phyloP scores from a whole-genome alignment of 495 filamentous ascomycete species.

The Hypoxylon intermedium region DNA sequence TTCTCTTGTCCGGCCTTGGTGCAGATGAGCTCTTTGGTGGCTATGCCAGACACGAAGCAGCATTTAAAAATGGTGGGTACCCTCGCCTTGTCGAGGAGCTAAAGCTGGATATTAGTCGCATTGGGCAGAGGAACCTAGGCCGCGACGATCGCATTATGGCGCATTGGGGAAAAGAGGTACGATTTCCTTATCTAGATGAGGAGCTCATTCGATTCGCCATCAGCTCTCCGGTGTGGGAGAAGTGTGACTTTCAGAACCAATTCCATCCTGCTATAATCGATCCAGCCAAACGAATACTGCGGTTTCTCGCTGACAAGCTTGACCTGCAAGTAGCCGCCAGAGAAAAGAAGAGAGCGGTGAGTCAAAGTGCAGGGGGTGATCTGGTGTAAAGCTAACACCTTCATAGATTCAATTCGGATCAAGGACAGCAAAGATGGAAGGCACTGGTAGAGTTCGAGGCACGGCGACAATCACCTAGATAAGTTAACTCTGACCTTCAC shows the following conservation, averaged over 20 bases:
- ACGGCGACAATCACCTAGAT: constrained; percentile 61
- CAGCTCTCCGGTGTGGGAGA: constrained; percentile 74
- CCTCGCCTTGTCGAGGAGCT: constrained; percentile 80
- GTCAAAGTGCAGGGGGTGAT: constrained; percentile 12
- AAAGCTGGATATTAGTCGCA: constrained; percentile 80
- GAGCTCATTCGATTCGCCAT: constrained; percentile 82
- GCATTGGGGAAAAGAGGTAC: constrained; percentile 86
- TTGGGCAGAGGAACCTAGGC: constrained; percentile 92
- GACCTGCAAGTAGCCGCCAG: constrained; percentile 72
- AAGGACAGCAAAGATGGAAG: constrained; percentile 84
- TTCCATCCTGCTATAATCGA: constrained; percentile 62
- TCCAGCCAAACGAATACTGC: constrained; percentile 79
- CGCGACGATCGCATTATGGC: constrained; percentile 91
- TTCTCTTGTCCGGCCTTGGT: constrained; percentile 89
- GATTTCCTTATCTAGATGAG: constrained; percentile 95
- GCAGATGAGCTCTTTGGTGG: constrained; percentile 97
- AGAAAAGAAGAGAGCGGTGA: constrained; percentile 89
- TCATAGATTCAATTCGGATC: constrained; percentile 80
- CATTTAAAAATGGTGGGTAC: constrained; percentile 72
- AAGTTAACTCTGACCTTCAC: constrained; percentile 10
- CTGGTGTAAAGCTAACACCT: constrained; percentile 17
- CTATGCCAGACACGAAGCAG: constrained; percentile 82
- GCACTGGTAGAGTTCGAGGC: constrained; percentile 70
- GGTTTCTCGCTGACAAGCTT: constrained; percentile 77
- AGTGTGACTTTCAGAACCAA: constrained; percentile 75